Base-by-base conservation (phyloP, 768 basidiomycete genomes). In the Psilocybe tampanensis region DNA sequence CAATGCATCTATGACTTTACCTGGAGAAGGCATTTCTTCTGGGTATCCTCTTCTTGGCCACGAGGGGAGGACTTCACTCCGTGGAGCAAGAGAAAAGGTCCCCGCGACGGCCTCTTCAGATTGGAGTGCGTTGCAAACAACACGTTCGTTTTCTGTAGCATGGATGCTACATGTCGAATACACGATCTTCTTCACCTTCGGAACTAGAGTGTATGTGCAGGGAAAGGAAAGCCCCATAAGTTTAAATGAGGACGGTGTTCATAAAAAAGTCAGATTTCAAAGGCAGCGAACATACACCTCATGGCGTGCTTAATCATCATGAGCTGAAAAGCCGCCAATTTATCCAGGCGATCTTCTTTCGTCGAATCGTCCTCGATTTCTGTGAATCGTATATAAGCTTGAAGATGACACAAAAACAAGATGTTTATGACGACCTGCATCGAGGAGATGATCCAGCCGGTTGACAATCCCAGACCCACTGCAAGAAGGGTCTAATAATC, bases 151-250 rank as follows among this genome's bases (percentile, higher is more conserved):
- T 68, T 99, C 97, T 41, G 81, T 82, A 13, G 90, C 83, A 71
- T 98, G 89, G 45, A 97, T 78, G 60, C 94, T 97, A 69, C 96
- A 99, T n/a, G 97, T 99, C 21, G 95, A 98, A 72, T 99, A 98
- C 23, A 95, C 95, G 64, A 99, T 93, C 64, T 83, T 86, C 56
- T 79, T 72, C 33, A 87, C 91, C 39, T 79, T 78, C 1, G 92
- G 88, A 71, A 95, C 94, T 96, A 29, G 5, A 69, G n/a, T n/a
- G n/a, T n/a, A n/a, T 59, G 58, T 36, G 43, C 33, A 23, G 48
- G 59, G 48, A 54, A 22, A 52, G 58, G 48, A 53, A 22, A 52
- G 57, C 56, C 59, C 59, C 56, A 60, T 58, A 55, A 50, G 54
- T 65, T 49, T 52, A 58, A 56, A 61, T 61, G 50, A 60, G 57